Conservation (phyloP, 441 rosid genomes). For the Geranium incanum region DNA sequence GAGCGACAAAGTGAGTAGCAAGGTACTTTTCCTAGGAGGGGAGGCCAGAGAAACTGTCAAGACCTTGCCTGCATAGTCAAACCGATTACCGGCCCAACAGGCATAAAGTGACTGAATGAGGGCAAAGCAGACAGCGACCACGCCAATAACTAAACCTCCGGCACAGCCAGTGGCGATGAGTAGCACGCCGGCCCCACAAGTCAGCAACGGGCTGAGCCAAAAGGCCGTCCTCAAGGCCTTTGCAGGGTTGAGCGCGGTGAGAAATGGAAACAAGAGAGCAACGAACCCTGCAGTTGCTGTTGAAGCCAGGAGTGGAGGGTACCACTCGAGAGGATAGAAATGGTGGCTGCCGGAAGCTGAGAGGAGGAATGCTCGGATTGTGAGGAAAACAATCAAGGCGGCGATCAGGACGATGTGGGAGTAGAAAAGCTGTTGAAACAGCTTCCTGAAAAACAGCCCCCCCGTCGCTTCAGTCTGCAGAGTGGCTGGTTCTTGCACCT, state of each 20-base stretch:
- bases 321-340: slow-evolving; percentile 69
- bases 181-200: slow-evolving; percentile 49
- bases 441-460: slow-evolving; percentile 33
- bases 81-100: slow-evolving; percentile 61
- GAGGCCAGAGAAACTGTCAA: slow-evolving; percentile 40
- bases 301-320: slow-evolving; percentile 62
- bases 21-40: slow-evolving; percentile 37
- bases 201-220: slow-evolving; percentile 59
- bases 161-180: slow-evolving; percentile 46
- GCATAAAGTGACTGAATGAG: slow-evolving; percentile 51
- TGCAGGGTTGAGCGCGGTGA: slow-evolving; percentile 38
- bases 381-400: slow-evolving; percentile 42
- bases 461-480: slow-evolving; percentile 29
- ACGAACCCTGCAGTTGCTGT: slow-evolving; percentile 40
- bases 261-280: slow-evolving; percentile 46
- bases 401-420: slow-evolving; percentile 40
- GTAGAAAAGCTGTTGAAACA: slow-evolving; percentile 50
- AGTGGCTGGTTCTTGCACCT: slow-evolving; percentile 30
- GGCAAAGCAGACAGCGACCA: slow-evolving; percentile 37
- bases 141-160: slow-evolving; percentile 42
- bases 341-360: slow-evolving; percentile 33
- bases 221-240: slow-evolving; percentile 51
- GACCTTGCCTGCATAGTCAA: slow-evolving; percentile 46
- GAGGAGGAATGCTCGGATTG: slow-evolving; percentile 45
- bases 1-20: slow-evolving; percentile 31